Conservation (phyloP, 2,329 filamentous ascomycete genomes). For the Tolypocladium guangdongense region DNA sequence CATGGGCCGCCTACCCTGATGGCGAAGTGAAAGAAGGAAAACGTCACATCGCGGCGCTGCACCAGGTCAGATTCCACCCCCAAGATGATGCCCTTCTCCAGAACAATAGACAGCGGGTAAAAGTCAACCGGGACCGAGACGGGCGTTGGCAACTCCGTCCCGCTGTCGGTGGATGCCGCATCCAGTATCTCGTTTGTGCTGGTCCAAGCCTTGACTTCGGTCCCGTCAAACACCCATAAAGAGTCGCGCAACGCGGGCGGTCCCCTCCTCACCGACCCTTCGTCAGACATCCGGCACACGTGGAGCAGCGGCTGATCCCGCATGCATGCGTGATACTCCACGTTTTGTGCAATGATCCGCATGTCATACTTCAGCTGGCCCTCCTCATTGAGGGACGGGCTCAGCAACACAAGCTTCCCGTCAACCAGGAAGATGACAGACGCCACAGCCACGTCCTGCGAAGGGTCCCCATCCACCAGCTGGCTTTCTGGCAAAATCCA, state of each 20-base stretch:
- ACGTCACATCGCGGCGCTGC: conserved; percentile 84
- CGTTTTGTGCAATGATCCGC: conserved; percentile 90
- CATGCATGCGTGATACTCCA: conserved; percentile 91
- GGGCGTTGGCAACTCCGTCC: conserved; percentile 60
- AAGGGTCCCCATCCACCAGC: conserved; percentile 80
- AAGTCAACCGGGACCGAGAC: conserved; percentile 84
- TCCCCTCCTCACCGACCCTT: conserved; percentile 12
- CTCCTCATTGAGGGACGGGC: conserved; percentile 72
- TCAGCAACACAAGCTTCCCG: conserved; percentile 85
- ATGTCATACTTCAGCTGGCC: conserved; percentile 95
- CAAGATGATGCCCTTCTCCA: conserved; percentile 83
- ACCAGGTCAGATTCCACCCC: conserved; percentile 87
- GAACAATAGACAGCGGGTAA: conserved; percentile 77
- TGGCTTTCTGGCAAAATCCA: conserved; percentile 94
- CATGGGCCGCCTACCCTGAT: conserved; percentile 56
- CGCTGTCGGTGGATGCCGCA: conserved; percentile 53
- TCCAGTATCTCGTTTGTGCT: conserved; percentile 77
- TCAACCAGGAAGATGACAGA: conserved; percentile 96
- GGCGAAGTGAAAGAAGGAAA: conserved; percentile 79
- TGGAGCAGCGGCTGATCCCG: conserved; percentile 59
- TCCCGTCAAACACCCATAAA: conserved; percentile 88
- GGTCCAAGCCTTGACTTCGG: conserved; percentile 76
- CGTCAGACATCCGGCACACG: conserved; percentile 16
- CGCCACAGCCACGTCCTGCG: conserved; percentile 86
- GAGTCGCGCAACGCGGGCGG: conserved; percentile 62